Evolutionary conservation across 2,329 filamentous ascomycete species (phyloP).

Genomic region (Xylariomycetidae sp.): DNA sequence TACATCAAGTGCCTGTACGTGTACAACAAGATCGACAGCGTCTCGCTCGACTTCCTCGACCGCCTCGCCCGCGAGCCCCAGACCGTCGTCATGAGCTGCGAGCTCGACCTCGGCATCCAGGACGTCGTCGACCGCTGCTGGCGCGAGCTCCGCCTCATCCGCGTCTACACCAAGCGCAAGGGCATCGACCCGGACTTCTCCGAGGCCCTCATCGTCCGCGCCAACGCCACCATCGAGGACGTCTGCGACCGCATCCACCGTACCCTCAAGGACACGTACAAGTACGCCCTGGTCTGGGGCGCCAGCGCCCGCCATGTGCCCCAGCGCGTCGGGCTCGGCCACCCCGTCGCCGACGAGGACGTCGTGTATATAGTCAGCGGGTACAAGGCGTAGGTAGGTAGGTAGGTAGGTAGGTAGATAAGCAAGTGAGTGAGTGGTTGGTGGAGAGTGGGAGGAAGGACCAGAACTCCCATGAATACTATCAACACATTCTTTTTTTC

Average conservation of each 20-base stretch:
- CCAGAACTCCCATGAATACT: no score
- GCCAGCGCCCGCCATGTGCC: slow-evolving; percentile 93
- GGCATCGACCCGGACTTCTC: slow-evolving; percentile 82
- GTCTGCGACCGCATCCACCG: slow-evolving; percentile 95
- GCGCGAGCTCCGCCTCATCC: slow-evolving; percentile 84
- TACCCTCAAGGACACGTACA: slow-evolving; percentile 95
- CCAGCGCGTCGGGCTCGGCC: slow-evolving; percentile 82
- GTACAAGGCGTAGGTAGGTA: slow-evolving; percentile 53
- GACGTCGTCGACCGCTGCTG: slow-evolving; percentile 95
- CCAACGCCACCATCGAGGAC: slow-evolving; percentile 86
- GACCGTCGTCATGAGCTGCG: slow-evolving; percentile 96
- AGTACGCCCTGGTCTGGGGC: slow-evolving; percentile 97
- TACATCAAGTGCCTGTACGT: slow-evolving; percentile 96
- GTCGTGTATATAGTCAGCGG: slow-evolving; percentile 64
- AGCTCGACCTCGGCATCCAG: slow-evolving; percentile 85
- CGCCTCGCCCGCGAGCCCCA: slow-evolving; percentile 86
- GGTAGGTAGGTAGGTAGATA: no score
- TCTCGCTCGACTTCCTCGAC: slow-evolving; percentile 90
- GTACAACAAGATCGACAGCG: slow-evolving; percentile 98
- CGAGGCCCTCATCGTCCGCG: slow-evolving; percentile 89
- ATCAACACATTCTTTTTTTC: no score
- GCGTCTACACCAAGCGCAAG: slow-evolving; percentile 96
- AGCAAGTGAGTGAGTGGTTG: no score
- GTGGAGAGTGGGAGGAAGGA: no score
- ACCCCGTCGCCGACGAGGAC: slow-evolving; percentile 69